phyloP scores from a whole-genome alignment of 1,284 basidiomycete species.

The Apiotrichum brassicae region DNA sequence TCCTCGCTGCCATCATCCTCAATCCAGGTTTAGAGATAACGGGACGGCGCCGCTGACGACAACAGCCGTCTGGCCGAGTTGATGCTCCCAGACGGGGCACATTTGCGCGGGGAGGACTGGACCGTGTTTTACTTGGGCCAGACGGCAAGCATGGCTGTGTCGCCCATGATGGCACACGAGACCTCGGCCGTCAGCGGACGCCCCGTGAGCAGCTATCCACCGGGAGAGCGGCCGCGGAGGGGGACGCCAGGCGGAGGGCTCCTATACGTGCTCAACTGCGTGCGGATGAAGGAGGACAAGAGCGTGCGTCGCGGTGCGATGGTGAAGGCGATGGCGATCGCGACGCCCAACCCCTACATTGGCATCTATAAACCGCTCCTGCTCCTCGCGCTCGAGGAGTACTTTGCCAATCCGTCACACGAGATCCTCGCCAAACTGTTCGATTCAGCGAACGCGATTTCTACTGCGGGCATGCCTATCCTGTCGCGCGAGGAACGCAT shows the following conservation, averaged over 20 bases:
- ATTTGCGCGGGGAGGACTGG: slow-evolving; percentile 92
- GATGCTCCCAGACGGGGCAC: slow-evolving; percentile 97
- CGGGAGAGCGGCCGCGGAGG: slow-evolving; percentile 24
- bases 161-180: slow-evolving; percentile 60
- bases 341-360: slow-evolving; percentile 89
- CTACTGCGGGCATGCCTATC: slow-evolving; percentile 69
- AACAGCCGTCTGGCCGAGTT: slow-evolving; percentile 83
- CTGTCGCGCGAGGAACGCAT: slow-evolving; percentile 77
- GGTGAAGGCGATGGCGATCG: slow-evolving; percentile 94
- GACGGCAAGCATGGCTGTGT: slow-evolving; percentile 75
- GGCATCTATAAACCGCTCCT: slow-evolving; percentile 98
- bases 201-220: slow-evolving; percentile 12
- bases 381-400: slow-evolving; percentile 89
- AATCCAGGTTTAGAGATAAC: neutral
- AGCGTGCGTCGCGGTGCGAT: slow-evolving; percentile 82
- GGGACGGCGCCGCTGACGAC: neutral
- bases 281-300: slow-evolving; percentile 92
- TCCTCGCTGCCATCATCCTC: too few species aligned
- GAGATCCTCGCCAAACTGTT: slow-evolving; percentile 82
- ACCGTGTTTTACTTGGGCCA: slow-evolving; percentile 97
- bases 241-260: slow-evolving; percentile 53
- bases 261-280: slow-evolving; percentile 86
- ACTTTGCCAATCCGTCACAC: slow-evolving; percentile 79
- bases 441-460: slow-evolving; percentile 87
- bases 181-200: slow-evolving; percentile 20